These are phyloP conservation scores for Cladophialophora carrionii DNA, from an alignment of 2,329 filamentous ascomycete genomes.

Conservation along the genomic window DNA sequence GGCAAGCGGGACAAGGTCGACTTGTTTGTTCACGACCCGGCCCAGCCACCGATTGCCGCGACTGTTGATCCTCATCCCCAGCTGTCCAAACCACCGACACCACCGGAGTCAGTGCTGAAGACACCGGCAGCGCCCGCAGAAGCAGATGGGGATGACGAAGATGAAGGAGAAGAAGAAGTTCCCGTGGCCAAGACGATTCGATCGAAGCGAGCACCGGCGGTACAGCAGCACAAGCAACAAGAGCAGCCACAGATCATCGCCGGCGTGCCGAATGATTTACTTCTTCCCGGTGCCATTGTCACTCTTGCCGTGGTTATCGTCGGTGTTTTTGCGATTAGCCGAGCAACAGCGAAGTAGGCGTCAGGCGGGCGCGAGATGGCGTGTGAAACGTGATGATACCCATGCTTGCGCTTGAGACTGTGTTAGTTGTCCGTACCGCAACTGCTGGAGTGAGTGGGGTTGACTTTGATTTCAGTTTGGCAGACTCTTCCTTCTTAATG, in stretches of 20 bases:
- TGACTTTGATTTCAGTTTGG: not conserved
- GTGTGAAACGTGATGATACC: slow-evolving; percentile 2
- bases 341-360: slow-evolving; percentile 44
- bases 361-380: slow-evolving; percentile 5
- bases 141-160: slow-evolving; percentile 60
- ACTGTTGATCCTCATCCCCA: slow-evolving; percentile 64
- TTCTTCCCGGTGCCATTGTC: slow-evolving; percentile 91
- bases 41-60: slow-evolving; percentile 76
- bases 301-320: slow-evolving; percentile 93
- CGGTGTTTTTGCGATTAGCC: slow-evolving; percentile 85
- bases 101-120: slow-evolving; percentile 55
- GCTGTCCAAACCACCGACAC: slow-evolving; percentile 55
- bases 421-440: not conserved
- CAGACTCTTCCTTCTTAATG: slow-evolving; percentile 1
- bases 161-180: slow-evolving; percentile 45
- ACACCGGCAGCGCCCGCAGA: slow-evolving; percentile 53
- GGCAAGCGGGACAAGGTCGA: slow-evolving; percentile 88
- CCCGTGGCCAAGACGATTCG: slow-evolving; percentile 25
- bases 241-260: slow-evolving; percentile 76
- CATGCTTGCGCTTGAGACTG: not conserved
- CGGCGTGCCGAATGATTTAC: slow-evolving; percentile 89
- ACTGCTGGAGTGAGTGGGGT: not conserved
- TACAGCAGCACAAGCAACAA: slow-evolving; percentile 53
- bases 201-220: slow-evolving; percentile 29
- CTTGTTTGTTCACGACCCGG: slow-evolving; percentile 91